Base-by-base conservation (phyloP, 257 asterid genomes). In the Gardenia jasminoides region DNA sequence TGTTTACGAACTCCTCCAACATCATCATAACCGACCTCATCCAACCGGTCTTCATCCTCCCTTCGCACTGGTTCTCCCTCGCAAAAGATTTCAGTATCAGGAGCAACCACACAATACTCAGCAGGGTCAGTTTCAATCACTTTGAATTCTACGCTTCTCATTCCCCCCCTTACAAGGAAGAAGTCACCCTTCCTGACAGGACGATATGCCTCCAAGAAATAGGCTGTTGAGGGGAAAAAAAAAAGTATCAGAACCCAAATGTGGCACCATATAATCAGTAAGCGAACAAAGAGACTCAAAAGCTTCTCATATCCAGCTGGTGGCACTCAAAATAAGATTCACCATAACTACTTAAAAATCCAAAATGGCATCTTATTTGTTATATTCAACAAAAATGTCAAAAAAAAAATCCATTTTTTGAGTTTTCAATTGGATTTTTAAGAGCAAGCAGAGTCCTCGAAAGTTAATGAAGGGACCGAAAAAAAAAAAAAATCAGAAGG, bases 1-100 rank as follows among this genome's bases (percentile, higher is more conserved):
- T 92, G 97, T 76, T 85, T 92, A 78, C 96, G 92, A n/a, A 92
- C 96, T 7, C 97, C 97, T 72, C 97, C 97, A 58, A 92, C 96
- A 77, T 92, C 97, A 85, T 92, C 97, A 84, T 92, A 92, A 36
- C 97, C 97, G 72, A 92, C 87, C 84, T 92, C 97, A 81, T 92
- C 92, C 80, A 92, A 59, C 28, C 95, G 82, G 70, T 91, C 87
- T 85, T 92, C 97, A 61, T 92, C 96, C 83, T 92, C 97, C 83
- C 96, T 89, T 76, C 85, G 83, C 31, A 91, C 64, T 43, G 97
- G 97, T 70, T 92, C 97, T 48, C 97, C 96, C 82, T 92, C 97
- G 74, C 97, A 92, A 76, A 91, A 92, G 59, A 92, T 92, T 86
- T 91, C 97, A 19, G 97, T 92, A 72, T 92, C 97, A 50, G 96